Percentiles rank a stretch among this genome's conserved stretches.
phyloP scores from a whole-genome alignment of 2,329 filamentous ascomycete genomes.

The Diaporthe ampelina region DNA sequence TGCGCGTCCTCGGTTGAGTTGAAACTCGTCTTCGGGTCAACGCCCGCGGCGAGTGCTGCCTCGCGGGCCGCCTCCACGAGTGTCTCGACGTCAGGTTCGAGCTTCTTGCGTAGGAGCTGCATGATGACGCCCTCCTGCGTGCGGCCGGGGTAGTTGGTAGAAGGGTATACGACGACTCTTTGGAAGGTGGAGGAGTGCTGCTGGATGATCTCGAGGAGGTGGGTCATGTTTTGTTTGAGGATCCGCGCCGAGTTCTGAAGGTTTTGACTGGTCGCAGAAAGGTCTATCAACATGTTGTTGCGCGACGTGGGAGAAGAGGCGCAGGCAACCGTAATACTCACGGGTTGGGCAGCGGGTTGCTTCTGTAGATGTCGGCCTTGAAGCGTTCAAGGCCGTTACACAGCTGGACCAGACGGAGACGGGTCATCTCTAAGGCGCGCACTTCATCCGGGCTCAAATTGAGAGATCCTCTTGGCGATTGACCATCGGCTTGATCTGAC shows the following conservation, averaged over 20 bases:
- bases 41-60: constrained; percentile 53
- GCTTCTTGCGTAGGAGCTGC: constrained; percentile 84
- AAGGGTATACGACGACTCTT: constrained; percentile 80
- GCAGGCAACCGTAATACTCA: constrained; percentile 53
- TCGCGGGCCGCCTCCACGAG: constrained; percentile 76
- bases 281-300: neutral
- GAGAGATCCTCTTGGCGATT: constrained; percentile 51
- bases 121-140: constrained; percentile 76
- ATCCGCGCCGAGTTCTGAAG: constrained; percentile 80
- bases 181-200: constrained; percentile 77
- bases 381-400: constrained; percentile 77
- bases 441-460: constrained; percentile 70
- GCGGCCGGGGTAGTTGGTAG: constrained; percentile 80
- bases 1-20: constrained; percentile 65
- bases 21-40: constrained; percentile 48
- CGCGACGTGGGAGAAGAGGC: neutral
- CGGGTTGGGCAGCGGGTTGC: constrained; percentile 77
- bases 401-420: constrained; percentile 77
- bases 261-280: constrained; percentile 66
- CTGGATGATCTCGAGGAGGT: constrained; percentile 74
- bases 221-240: constrained; percentile 77
- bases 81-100: constrained; percentile 82
- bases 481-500: constrained; percentile 13
- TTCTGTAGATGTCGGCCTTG: constrained; percentile 70
- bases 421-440: constrained; percentile 78